Percentiles rank a stretch among this genome's conserved stretches.
phyloP scores from a whole-genome alignment of 2,329 filamentous ascomycete genomes.

The Paraphoma chrysanthemicola region DNA sequence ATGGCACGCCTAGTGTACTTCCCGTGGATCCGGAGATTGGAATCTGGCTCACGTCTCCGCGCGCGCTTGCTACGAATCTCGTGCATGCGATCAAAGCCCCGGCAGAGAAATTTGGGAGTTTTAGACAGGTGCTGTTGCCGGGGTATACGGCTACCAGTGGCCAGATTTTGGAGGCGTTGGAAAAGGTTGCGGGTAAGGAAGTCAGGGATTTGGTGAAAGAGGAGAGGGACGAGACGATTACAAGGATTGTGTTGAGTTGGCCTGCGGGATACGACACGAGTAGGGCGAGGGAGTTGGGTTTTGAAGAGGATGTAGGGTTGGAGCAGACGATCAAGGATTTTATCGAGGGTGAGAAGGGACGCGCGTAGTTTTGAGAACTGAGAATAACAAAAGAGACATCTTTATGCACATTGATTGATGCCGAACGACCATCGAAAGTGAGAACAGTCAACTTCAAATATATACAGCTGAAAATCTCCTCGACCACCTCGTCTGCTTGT shows the following conservation, averaged over 20 bases:
- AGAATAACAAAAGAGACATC: too few relatives aligned
- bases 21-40: slow-evolving; percentile 61
- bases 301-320: slow-evolving; percentile 57
- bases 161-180: slow-evolving; percentile 64
- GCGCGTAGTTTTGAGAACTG: background rate
- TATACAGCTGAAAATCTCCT: background rate
- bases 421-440: too few relatives aligned
- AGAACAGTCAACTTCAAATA: too few relatives aligned
- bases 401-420: too few relatives aligned
- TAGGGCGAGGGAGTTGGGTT: slow-evolving; percentile 62
- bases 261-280: slow-evolving; percentile 63
- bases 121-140: slow-evolving; percentile 61
- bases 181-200: slow-evolving; percentile 62
- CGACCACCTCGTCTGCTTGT: background rate
- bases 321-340: slow-evolving; percentile 57
- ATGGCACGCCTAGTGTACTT: slow-evolving; percentile 59
- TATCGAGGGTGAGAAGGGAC: slow-evolving; percentile 33
- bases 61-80: slow-evolving; percentile 62
- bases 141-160: slow-evolving; percentile 62
- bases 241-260: slow-evolving; percentile 64
- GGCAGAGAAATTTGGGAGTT: slow-evolving; percentile 59
- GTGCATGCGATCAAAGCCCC: slow-evolving; percentile 59
- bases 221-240: slow-evolving; percentile 57
- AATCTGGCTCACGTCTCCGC: slow-evolving; percentile 65
- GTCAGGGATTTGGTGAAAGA: slow-evolving; percentile 60